These are phyloP conservation scores for Rosa lucieae DNA, from an alignment of 306 rosid species.

Conservation along the genomic window DNA sequence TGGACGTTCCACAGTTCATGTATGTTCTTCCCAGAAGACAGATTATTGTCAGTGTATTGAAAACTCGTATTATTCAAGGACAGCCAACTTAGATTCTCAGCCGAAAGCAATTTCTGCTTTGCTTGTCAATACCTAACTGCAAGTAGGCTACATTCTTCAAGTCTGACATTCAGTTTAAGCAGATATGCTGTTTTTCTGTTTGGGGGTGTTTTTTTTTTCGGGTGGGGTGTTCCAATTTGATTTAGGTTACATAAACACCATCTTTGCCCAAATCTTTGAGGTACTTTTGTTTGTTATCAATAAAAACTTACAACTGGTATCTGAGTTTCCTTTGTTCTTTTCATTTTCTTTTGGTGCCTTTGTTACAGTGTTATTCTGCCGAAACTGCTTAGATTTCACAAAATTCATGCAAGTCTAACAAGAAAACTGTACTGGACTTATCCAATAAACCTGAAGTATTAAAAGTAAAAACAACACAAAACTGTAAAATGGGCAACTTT, in stretches of 20 bases:
- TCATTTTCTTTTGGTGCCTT: no score
- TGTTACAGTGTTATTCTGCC: background rate
- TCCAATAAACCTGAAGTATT: background rate
- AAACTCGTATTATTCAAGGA: background rate
- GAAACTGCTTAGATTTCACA: background rate
- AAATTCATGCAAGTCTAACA: background rate
- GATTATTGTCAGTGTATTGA: background rate
- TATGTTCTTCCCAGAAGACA: background rate
- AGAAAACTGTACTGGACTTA: background rate
- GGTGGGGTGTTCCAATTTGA: background rate
- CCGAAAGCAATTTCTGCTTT: background rate
- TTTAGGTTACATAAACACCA: background rate
- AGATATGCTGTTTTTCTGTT: background rate
- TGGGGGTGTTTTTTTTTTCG: no score
- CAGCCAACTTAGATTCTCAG: background rate
- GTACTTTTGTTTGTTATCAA: no score
- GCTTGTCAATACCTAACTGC: background rate
- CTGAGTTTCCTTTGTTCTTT: no score
- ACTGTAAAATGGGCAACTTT: background rate
- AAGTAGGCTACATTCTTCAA: background rate
- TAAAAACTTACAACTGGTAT: no score
- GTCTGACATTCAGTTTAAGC: background rate
- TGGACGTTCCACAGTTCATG: slow-evolving; percentile 13
- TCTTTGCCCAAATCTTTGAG: no score
- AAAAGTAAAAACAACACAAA: background rate